Percentiles rank a stretch among this genome's conserved stretches.
phyloP scores from a whole-genome alignment of 495 filamentous ascomycete species.

The Monascus purpureus region DNA sequence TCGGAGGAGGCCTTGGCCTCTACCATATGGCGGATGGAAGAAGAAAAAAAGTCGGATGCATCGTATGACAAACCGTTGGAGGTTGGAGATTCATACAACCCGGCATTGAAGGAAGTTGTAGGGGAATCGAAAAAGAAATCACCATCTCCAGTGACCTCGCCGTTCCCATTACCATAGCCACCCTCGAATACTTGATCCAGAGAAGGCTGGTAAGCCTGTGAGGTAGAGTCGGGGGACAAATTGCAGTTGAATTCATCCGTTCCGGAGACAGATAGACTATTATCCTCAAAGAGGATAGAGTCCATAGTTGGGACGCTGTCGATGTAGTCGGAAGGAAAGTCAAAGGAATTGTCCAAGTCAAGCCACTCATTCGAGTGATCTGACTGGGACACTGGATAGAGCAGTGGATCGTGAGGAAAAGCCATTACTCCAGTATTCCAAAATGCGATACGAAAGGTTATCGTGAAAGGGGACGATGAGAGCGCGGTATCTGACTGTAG shows the following conservation, averaged over 20 bases:
- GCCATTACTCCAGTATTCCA: slow-evolving; percentile 7
- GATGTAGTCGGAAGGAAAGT: slow-evolving; percentile 18
- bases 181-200: not conserved
- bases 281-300: slow-evolving; percentile 21
- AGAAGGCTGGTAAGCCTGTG: slow-evolving; percentile 3
- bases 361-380: slow-evolving; percentile 19
- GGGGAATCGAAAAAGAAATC: slow-evolving; percentile 17
- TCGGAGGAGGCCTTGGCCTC: slow-evolving; percentile 28
- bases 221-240: slow-evolving; percentile 7
- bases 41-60: slow-evolving; percentile 8
- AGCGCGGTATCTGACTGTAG: not conserved
- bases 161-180: not conserved
- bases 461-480: not conserved
- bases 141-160: no score
- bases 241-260: slow-evolving; percentile 10
- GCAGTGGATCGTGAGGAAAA: slow-evolving; percentile 11
- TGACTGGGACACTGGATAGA: slow-evolving; percentile 11
- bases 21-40: slow-evolving; percentile 22
- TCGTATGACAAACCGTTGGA: slow-evolving; percentile 1
- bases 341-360: slow-evolving; percentile 26
- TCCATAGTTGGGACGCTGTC: slow-evolving; percentile 19
- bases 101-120: slow-evolving; percentile 2
- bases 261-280: slow-evolving; percentile 14
- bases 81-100: slow-evolving; percentile 3
- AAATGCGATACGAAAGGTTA: slow-evolving; percentile 1